Conservation (phyloP, 1,139 yeast species). For the Debaryomycetaceae sp. region DNA sequence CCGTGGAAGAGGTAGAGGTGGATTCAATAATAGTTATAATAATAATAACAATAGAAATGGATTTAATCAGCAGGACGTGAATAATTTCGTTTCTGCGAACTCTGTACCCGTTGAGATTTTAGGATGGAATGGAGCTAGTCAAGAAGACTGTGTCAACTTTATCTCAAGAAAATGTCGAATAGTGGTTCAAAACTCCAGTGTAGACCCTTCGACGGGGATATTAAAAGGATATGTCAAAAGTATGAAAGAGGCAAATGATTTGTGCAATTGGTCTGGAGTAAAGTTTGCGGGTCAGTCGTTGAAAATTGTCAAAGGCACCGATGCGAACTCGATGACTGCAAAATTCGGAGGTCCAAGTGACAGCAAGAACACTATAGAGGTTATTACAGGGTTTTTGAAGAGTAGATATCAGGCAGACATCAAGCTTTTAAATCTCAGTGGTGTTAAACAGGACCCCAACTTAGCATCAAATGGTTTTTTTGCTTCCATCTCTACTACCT, state of each 20-base stretch:
- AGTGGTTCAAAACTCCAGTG: conserved; percentile 44
- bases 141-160: conserved; percentile 66
- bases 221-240: conserved; percentile 58
- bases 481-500: conserved; percentile 51
- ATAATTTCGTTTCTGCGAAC: conserved; percentile 32
- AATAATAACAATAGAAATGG: conserved; percentile 14
- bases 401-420: conserved; percentile 64
- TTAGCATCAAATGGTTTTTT: conserved; percentile 65
- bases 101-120: conserved; percentile 55
- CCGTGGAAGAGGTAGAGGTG: conserved; percentile 48
- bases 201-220: conserved; percentile 43
- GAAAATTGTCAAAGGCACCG: conserved; percentile 44
- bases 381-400: conserved; percentile 58
- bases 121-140: conserved; percentile 81
- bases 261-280: conserved; percentile 68
- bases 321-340: conserved; percentile 16
- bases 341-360: conserved; percentile 17
- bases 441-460: conserved; percentile 62
- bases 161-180: conserved; percentile 66
- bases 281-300: conserved; percentile 76
- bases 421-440: conserved; percentile 69
- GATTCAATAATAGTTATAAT: conserved; percentile 17
- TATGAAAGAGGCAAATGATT: conserved; percentile 54
- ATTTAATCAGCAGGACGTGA: conserved; percentile 23
- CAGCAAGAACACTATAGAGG: conserved; percentile 49